Percentiles rank a stretch among this genome's conserved stretches.
Evolutionary conservation across 768 basidiomycete species (phyloP).

Genomic region (Termitomyces sp.): DNA sequence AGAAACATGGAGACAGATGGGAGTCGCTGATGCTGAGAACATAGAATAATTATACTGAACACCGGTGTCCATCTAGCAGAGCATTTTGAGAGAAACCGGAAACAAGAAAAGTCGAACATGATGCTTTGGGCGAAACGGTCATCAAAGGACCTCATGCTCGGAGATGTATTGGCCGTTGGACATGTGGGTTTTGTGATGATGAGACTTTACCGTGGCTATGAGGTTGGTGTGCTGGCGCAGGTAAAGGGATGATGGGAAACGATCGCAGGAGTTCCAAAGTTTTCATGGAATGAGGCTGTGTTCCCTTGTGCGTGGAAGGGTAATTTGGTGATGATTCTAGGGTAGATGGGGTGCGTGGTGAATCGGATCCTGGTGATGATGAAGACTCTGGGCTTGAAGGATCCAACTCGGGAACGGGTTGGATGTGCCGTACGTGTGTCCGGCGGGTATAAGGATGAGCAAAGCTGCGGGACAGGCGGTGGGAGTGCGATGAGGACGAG

Average conservation of each 20-base stretch:
- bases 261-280: conserved; percentile 43
- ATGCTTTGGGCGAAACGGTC: not conserved
- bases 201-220: conserved; percentile 13
- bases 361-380: conserved; percentile 24
- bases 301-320: conserved; percentile 15
- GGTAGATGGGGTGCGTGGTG: conserved; percentile 24
- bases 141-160: not conserved
- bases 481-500: conserved; percentile 18
- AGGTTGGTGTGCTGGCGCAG: conserved; percentile 17
- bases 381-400: conserved; percentile 38
- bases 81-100: conserved; percentile 4
- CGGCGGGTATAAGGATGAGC: conserved; percentile 14
- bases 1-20: not conserved
- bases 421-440: not conserved
- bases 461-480: conserved; percentile 19
- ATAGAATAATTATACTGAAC: conserved; percentile 5
- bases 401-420: conserved; percentile 38
- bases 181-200: conserved; percentile 15
- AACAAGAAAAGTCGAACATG: not conserved
- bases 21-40: conserved; percentile 12
- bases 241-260: conserved; percentile 42
- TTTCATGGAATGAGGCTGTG: conserved; percentile 24
- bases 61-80: conserved; percentile 6
- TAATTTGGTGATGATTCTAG: conserved; percentile 21
- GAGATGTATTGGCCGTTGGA: conserved; percentile 10